These are phyloP conservation scores for Ogataea neopini DNA, from an alignment of 805 yeast species.

Conservation along the genomic window DNA sequence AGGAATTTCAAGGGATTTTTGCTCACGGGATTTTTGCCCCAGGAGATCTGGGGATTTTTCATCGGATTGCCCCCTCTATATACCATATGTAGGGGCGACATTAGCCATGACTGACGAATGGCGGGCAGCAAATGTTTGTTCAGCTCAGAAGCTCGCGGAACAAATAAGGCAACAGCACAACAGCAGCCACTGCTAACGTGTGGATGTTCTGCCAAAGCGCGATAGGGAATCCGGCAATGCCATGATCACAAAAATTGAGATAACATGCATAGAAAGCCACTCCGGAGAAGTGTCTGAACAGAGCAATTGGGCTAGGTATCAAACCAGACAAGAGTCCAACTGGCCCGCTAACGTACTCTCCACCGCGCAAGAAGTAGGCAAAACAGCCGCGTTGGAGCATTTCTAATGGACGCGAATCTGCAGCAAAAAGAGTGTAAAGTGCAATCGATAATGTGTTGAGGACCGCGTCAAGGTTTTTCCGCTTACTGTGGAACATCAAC, in stretches of 20 bases:
- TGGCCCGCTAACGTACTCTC: constrained; percentile 75
- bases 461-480: constrained; percentile 80
- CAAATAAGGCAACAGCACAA: constrained; percentile 79
- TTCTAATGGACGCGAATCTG: constrained; percentile 63
- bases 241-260: constrained; percentile 65
- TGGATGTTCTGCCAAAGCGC: constrained; percentile 71
- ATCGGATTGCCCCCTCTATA: too few species aligned
- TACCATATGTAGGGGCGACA: too few species aligned
- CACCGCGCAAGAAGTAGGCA: constrained; percentile 81
- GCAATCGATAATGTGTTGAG: constrained; percentile 91
- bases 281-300: constrained; percentile 83
- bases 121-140: too few species aligned
- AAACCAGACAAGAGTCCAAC: constrained; percentile 82
- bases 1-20: too few species aligned
- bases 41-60: too few species aligned
- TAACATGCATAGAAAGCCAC: constrained; percentile 86
- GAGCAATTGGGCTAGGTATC: constrained; percentile 67
- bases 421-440: constrained; percentile 86
- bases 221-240: constrained; percentile 64
- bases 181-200: constrained; percentile 69
- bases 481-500: constrained; percentile 67
- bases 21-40: too few species aligned
- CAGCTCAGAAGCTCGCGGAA: constrained; percentile 26
- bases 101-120: too few species aligned
- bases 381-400: constrained; percentile 88